Base-by-base conservation (phyloP, 495 filamentous ascomycete genomes). In the Recurvomyces mirabilis region DNA sequence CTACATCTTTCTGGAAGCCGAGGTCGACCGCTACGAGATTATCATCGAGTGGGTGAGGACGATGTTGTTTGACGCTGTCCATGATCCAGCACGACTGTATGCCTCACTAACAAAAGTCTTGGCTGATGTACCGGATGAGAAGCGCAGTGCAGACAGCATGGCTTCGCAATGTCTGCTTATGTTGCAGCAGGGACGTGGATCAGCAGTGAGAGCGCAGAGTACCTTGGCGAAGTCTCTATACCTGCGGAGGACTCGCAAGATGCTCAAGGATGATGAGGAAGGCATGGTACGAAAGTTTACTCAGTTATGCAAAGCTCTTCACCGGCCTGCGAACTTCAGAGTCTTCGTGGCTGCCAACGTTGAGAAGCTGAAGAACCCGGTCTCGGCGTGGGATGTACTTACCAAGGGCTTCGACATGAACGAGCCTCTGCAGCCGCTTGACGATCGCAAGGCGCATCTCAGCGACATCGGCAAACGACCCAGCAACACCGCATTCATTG, bases 121-220 rank as follows among this genome's bases (percentile, higher is more conserved):
- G 5, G 86, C 88, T 9, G 91, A 95, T 57, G 81, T 99, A 21
- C 91, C 91, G 2, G 87, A 96, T 48, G 71, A 81, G 43, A 99
- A 96, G 72, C 79, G 91, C 15, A 82, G 78, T 49, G 91, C 93
- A 20, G 78, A 83, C 47, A 45, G 63, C 49, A 88, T 89, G 84
- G 62, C 72, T 3, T 60, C 60, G 36, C 78, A 84, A n/a, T 82
- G 93, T 6, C 81, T 87, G 49, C 70, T 73, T 38, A 88, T 91
- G 69, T 73, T 93, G 25, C 79, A 89, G 52, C 78, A 81, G 49
- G 72, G 77, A 11, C 68, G 70, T 10, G 74, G 82, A 31, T 93
- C 87, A 0, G 75, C 86, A 39, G 63, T 73, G 17, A 79, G 84
- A 18, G 86, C 87, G 15, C 79, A 78, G 37, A 79, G 77, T 43